Conservation (phyloP, 140 eudicot species). For the Ambrosia hybrid region DNA sequence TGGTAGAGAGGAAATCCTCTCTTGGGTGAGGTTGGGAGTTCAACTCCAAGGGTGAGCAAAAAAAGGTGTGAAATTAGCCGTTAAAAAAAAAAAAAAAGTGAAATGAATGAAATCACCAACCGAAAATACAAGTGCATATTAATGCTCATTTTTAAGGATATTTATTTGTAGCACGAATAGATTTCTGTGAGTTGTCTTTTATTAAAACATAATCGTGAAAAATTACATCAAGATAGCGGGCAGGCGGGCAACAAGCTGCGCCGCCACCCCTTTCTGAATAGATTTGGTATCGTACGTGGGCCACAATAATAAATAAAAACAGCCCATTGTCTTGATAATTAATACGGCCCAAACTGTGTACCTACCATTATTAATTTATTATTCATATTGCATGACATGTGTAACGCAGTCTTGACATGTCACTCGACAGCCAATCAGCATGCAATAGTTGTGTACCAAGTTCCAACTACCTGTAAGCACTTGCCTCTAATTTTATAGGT, state of each 20-base stretch:
- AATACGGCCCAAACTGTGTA: slow-evolving; percentile 10
- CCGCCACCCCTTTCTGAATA: too few relatives aligned
- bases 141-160: background rate
- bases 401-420: slow-evolving; percentile 23
- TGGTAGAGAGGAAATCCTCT: too few relatives aligned
- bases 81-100: too few relatives aligned
- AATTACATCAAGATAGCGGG: too few relatives aligned
- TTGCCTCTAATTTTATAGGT: slow-evolving; percentile 2
- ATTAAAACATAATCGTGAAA: too few relatives aligned
- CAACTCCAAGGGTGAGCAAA: too few relatives aligned
- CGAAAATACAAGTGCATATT: background rate
- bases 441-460: slow-evolving; percentile 4
- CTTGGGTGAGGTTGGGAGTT: too few relatives aligned
- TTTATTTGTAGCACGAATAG: background rate
- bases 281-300: background rate
- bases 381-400: slow-evolving; percentile 21
- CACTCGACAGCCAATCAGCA: slow-evolving; percentile 20
- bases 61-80: too few relatives aligned
- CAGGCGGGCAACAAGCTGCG: too few relatives aligned
- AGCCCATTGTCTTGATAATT: slow-evolving; percentile 12
- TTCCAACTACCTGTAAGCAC: background rate
- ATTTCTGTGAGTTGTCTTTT: too few relatives aligned
- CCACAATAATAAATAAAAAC: slow-evolving; percentile 5
- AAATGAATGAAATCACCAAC: slow-evolving; percentile 10
- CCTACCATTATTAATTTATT: slow-evolving; percentile 1